Percentiles rank a stretch among this genome's conserved stretches.
These are phyloP conservation scores for Arthromyces matolae DNA, from an alignment of 768 basidiomycete genomes.

Conservation along the genomic window DNA sequence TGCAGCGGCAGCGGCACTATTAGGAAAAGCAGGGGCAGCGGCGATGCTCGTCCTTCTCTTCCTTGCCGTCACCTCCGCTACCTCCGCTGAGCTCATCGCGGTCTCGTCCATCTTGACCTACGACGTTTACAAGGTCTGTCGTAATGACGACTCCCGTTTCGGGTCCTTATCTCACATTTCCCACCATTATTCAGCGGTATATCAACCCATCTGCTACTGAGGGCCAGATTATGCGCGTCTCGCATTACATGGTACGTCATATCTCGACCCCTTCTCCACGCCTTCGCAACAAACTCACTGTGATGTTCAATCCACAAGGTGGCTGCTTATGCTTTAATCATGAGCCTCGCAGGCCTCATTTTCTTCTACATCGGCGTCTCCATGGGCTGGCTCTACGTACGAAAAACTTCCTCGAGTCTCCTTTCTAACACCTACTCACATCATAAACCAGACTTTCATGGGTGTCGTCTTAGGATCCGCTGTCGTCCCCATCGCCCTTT, in stretches of 20 bases:
- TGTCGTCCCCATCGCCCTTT: conserved; percentile 84
- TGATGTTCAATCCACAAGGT: conserved; percentile 47
- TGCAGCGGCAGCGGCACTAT: conserved; percentile 76
- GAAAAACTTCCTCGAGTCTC: conserved; percentile 23
- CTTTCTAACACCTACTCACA: not conserved
- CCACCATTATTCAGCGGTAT: conserved; percentile 58
- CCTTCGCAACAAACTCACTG: not conserved
- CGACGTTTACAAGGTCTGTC: conserved; percentile 71
- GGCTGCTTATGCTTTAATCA: conserved; percentile 65
- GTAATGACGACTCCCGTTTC: not conserved
- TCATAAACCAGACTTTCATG: conserved; percentile 76
- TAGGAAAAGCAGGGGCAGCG: conserved; percentile 77
- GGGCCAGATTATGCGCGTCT: conserved; percentile 61
- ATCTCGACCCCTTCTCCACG: not conserved
- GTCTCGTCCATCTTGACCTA: conserved; percentile 82
- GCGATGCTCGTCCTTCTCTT: conserved; percentile 80
- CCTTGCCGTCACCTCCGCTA: conserved; percentile 82
- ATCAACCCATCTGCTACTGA: conserved; percentile 82
- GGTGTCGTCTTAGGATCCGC: conserved; percentile 82
- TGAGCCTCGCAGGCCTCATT: conserved; percentile 79
- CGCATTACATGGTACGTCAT: conserved; percentile 59
- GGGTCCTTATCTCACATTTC: not conserved
- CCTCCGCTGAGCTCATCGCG: conserved; percentile 88
- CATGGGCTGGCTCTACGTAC: conserved; percentile 90
- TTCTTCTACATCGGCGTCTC: conserved; percentile 91